Evolutionary conservation across 2,329 filamentous ascomycete species (phyloP).

Genomic region (Balansia obtecta): DNA sequence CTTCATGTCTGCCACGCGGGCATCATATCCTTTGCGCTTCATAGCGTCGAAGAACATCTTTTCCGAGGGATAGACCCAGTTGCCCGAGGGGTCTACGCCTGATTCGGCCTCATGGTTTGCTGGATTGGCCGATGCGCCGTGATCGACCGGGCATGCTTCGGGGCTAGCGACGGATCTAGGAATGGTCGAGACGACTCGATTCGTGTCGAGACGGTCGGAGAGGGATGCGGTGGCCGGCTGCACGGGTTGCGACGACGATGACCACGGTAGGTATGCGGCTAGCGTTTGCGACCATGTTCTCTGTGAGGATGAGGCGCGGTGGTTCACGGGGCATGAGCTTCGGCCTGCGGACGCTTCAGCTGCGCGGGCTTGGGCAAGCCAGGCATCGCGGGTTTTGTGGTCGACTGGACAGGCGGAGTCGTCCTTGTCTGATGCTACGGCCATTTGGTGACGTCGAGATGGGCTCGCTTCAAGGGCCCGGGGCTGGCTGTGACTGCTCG

Average conservation of each 20-base stretch:
- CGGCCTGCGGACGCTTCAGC: constrained; percentile 27
- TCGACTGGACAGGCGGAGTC: constrained; percentile 67
- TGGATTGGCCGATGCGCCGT: constrained; percentile 46
- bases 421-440: constrained; percentile 9
- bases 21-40: constrained; percentile 75
- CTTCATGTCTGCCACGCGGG: constrained; percentile 63
- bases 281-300: constrained; percentile 32
- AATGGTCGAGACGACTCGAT: constrained; percentile 70
- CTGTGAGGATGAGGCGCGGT: constrained; percentile 9
- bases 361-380: constrained; percentile 59
- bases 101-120: constrained; percentile 73
- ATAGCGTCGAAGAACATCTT: constrained; percentile 98
- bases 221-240: constrained; percentile 9
- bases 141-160: constrained; percentile 26
- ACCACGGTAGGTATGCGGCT: constrained; percentile 29
- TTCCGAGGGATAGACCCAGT: constrained; percentile 96
- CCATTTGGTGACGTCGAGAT: background rate
- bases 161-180: constrained; percentile 43
- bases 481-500: no score
- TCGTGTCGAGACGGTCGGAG: constrained; percentile 39
- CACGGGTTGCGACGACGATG: constrained; percentile 17
- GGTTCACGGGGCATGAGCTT: constrained; percentile 22
- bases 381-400: constrained; percentile 75
- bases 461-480: no score
- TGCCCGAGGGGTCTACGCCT: constrained; percentile 59